These are phyloP conservation scores for Aphanomyces euteiches DNA, from an alignment of 352 stramenopile species.

Conservation along the genomic window DNA sequence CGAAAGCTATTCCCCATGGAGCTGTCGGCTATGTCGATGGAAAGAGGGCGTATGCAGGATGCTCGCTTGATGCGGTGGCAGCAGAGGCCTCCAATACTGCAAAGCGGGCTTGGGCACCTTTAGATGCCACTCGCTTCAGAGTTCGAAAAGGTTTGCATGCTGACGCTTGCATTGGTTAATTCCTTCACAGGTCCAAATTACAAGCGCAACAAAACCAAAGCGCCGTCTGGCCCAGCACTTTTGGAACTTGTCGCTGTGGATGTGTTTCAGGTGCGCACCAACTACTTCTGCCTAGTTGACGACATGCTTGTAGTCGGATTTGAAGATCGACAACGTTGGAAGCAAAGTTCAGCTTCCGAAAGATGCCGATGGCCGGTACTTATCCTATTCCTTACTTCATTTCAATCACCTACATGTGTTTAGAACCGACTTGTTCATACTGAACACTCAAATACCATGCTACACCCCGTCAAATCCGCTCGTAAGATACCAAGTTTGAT, in stretches of 20 bases:
- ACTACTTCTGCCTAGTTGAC: not conserved
- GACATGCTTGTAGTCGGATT: constrained; percentile 45
- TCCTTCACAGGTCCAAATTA: constrained; percentile 59
- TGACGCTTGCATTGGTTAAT: not conserved
- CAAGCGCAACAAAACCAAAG: constrained; percentile 68
- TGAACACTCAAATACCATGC: constrained; percentile 83
- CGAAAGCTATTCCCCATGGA: not conserved
- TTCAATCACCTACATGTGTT: not conserved
- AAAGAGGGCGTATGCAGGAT: constrained; percentile 45
- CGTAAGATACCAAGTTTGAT: constrained; percentile 4
- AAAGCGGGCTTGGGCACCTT: constrained; percentile 52
- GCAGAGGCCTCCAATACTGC: constrained; percentile 29
- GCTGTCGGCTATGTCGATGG: constrained; percentile 38
- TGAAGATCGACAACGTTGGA: constrained; percentile 70
- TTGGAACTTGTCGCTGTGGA: constrained; percentile 68
- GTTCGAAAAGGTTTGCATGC: constrained; percentile 53
- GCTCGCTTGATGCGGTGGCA: constrained; percentile 53
- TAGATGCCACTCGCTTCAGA: constrained; percentile 69
- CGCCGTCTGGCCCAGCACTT: constrained; percentile 51
- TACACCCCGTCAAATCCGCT: constrained; percentile 77
- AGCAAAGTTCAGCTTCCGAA: constrained; percentile 60
- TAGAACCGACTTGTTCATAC: constrained; percentile 63
- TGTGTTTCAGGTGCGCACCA: constrained; percentile 52
- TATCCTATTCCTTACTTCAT: not conserved
- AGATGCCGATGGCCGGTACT: constrained; percentile 34